A percentile compares a stretch with the other conserved stretches of the same genome.
phyloP scores from a whole-genome alignment of 306 rosid species.

The Phaseolus lunatus region DNA sequence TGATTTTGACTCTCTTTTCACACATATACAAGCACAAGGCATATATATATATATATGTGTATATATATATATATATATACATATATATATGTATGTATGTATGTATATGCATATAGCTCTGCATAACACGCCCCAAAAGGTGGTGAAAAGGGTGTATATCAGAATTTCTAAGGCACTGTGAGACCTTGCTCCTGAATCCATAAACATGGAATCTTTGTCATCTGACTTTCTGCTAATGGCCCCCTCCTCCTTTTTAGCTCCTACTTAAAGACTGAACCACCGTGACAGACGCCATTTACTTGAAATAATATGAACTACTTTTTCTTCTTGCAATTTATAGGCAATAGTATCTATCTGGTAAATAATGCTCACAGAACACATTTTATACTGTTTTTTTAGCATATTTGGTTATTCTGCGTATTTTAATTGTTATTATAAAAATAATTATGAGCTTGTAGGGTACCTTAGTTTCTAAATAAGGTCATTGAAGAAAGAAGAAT shows the following conservation, averaged over 20 bases:
- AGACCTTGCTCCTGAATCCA: constrained; percentile 7
- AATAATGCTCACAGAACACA: neutral
- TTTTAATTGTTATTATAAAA: constrained; percentile 2
- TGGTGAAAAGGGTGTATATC: constrained; percentile 33
- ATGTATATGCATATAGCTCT: neutral
- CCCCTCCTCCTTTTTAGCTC: constrained; percentile 29
- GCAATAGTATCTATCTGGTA: constrained; percentile 39
- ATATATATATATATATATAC: no score
- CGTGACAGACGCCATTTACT: constrained; percentile 74
- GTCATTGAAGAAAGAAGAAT: constrained; percentile 8
- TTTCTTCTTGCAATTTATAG: constrained; percentile 37
- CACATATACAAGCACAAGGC: neutral
- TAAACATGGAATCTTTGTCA: constrained; percentile 59
- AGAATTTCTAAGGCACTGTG: neutral
- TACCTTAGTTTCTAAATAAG: constrained; percentile 33
- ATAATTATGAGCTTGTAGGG: constrained; percentile 27
- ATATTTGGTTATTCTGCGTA: neutral
- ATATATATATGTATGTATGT: no score
- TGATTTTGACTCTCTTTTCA: constrained; percentile 16
- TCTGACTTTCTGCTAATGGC: neutral
- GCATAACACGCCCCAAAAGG: constrained; percentile 4
- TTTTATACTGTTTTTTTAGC: neutral
- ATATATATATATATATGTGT: no score
- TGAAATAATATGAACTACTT: constrained; percentile 52
- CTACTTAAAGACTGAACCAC: constrained; percentile 55